Percentiles rank a stretch among this genome's conserved stretches.
phyloP scores from a whole-genome alignment of 2,329 filamentous ascomycete genomes.

The Xylariomycetidae sp. region DNA sequence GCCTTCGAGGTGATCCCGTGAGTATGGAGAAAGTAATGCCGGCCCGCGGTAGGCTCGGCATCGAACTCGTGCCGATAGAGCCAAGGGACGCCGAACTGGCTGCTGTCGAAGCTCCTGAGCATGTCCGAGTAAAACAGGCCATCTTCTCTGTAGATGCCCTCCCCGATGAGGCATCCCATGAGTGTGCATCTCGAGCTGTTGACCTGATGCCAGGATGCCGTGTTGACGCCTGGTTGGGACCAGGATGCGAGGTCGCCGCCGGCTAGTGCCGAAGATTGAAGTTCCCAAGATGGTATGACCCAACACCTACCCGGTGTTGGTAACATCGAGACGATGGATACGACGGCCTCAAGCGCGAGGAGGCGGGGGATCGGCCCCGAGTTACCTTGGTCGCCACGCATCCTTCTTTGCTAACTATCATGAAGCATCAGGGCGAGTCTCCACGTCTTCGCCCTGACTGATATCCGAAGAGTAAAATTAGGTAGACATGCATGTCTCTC shows the following conservation, averaged over 20 bases:
- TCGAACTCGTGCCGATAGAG: slow-evolving; percentile 52
- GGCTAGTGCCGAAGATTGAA: slow-evolving; percentile 39
- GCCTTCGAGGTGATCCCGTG: slow-evolving; percentile 57
- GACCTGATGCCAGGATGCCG: slow-evolving; percentile 47
- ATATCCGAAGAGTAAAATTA: too few relatives aligned
- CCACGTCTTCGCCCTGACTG: too few relatives aligned
- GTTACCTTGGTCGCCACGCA: too few relatives aligned
- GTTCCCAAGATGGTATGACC: slow-evolving; percentile 43
- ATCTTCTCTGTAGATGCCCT: slow-evolving; percentile 46
- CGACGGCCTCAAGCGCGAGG: too few relatives aligned
- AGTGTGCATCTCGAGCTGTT: slow-evolving; percentile 45
- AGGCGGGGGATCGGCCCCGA: too few relatives aligned
- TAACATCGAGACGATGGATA: too few relatives aligned
- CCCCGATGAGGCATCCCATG: slow-evolving; percentile 52
- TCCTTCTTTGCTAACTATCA: too few relatives aligned
- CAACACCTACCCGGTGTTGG: too few relatives aligned
- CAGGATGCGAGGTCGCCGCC: slow-evolving; percentile 31
- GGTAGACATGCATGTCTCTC: too few relatives aligned
- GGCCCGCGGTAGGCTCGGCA: slow-evolving; percentile 26
- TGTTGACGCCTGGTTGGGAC: slow-evolving; percentile 40
- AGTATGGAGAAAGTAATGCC: slow-evolving; percentile 50
- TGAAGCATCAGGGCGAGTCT: too few relatives aligned
- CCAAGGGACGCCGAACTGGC: slow-evolving; percentile 51
- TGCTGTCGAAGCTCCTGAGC: slow-evolving; percentile 36
- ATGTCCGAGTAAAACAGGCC: slow-evolving; percentile 52